Evolutionary conservation across 1,139 yeast species (phyloP).

Genomic region (Kluyveromyces sp.): DNA sequence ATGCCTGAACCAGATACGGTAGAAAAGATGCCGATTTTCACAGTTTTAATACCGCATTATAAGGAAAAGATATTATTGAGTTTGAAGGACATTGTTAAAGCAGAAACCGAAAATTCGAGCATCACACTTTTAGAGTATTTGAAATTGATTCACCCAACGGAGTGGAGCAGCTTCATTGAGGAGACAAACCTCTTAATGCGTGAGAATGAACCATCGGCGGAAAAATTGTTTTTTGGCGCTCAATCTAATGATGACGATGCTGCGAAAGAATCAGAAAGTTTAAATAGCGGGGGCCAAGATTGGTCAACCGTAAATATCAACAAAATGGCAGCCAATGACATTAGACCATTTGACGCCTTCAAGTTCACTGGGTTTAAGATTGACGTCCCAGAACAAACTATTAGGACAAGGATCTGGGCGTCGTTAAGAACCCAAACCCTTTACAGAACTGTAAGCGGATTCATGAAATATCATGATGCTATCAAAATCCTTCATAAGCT

Average conservation of each 20-base stretch:
- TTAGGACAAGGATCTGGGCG: conserved; percentile 75
- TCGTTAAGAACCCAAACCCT: conserved; percentile 67
- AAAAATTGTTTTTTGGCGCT: neutral
- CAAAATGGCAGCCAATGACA: neutral
- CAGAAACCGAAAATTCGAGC: conserved; percentile 64
- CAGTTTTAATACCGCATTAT: conserved; percentile 68
- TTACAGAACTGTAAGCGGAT: conserved; percentile 69
- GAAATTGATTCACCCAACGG: conserved; percentile 66
- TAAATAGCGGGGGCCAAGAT: neutral
- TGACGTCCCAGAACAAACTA: conserved; percentile 67
- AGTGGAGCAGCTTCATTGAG: conserved; percentile 70
- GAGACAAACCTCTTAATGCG: conserved; percentile 38
- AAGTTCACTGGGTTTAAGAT: conserved; percentile 64
- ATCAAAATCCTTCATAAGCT: conserved; percentile 63
- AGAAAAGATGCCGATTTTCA: conserved; percentile 66
- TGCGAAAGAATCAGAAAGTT: neutral
- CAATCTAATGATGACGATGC: neutral
- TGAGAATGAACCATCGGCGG: neutral
- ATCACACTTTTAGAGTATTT: conserved; percentile 65
- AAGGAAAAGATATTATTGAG: conserved; percentile 65
- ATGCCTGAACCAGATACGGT: conserved; percentile 70
- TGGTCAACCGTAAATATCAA: neutral
- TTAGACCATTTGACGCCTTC: neutral
- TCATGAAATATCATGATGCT: conserved; percentile 74
- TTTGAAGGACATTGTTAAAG: conserved; percentile 63